Evolutionary conservation across 2,329 filamentous ascomycete genomes (phyloP).

Genomic region (Trichoderma guizhouense): DNA sequence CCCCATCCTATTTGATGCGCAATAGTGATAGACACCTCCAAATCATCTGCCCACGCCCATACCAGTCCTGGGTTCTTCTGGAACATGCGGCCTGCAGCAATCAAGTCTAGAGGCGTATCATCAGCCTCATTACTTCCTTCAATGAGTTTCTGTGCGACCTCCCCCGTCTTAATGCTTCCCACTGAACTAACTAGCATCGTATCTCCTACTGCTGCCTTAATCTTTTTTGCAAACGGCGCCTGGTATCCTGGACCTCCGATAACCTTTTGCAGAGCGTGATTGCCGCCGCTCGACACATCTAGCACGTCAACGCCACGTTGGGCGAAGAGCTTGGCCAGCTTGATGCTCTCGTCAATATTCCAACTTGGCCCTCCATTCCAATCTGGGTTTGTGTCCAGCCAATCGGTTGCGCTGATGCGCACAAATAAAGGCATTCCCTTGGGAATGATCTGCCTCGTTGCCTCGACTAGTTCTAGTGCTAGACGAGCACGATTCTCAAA

Average conservation of each 20-base stretch:
- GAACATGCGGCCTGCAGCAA: slow-evolving; percentile 51
- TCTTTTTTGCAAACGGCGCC: slow-evolving; percentile 63
- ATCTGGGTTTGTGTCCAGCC: slow-evolving; percentile 61
- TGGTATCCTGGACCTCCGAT: slow-evolving; percentile 66
- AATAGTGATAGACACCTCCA: slow-evolving; percentile 44
- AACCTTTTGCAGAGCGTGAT: slow-evolving; percentile 48
- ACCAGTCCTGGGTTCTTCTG: slow-evolving; percentile 58
- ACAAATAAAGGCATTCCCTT: slow-evolving; percentile 68
- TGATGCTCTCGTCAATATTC: slow-evolving; percentile 61
- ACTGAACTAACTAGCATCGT: slow-evolving; percentile 47
- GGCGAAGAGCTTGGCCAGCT: slow-evolving; percentile 61
- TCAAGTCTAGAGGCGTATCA: slow-evolving; percentile 41
- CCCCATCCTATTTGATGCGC: slow-evolving; percentile 56
- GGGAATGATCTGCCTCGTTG: slow-evolving; percentile 60
- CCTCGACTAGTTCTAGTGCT: slow-evolving; percentile 63
- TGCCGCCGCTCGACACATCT: slow-evolving; percentile 68
- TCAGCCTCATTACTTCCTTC: slow-evolving; percentile 23
- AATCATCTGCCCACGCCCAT: slow-evolving; percentile 53
- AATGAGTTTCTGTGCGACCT: slow-evolving; percentile 47
- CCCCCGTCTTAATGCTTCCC: slow-evolving; percentile 46
- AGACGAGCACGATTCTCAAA: slow-evolving; percentile 71
- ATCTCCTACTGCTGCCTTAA: slow-evolving; percentile 69
- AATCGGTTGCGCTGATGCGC: slow-evolving; percentile 72
- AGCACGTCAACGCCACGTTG: slow-evolving; percentile 69
- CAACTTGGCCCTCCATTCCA: slow-evolving; percentile 54